Base-by-base conservation (phyloP, 192 early-diverging fungal genomes). In the Backusella luteola region DNA sequence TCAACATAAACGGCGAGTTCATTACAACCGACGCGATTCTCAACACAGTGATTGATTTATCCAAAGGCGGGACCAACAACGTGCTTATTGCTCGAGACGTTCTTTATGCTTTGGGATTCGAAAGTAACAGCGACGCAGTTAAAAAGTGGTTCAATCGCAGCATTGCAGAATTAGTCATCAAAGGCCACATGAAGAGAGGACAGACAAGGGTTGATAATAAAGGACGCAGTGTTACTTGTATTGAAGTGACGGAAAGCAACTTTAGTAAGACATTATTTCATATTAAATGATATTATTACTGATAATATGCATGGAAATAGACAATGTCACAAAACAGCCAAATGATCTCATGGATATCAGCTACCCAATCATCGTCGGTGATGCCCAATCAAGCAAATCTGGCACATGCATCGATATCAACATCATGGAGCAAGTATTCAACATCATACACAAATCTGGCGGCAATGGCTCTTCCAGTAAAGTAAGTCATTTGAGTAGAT, bases 111-210 rank as follows among this genome's bases (percentile, higher is more conserved):
- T 67, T 74, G 72, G 77, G 72, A 17, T 78, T 78, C 34, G 42
- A 78, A 56, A 34, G 29, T 1, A 36, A 17, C 11, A 36, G 34
- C 4, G 7, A 19, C 8, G 6, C 12, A 41, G 52, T 69, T 5
- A 66, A 26, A 39, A 67, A 53, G n/a, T 78, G 77, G 77, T 78
- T 78, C 34, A 56, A 78, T 29, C 71, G 77, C 34, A 19, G 29
- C 1, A 23, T 73, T 67, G 77, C 56, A 49, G 53, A 32, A 6
- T n/a, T 78, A 5, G 32, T 15, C 39, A n/a, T 36, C 12, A 36
- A 67, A 35, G 77, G 77, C 8, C 26, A 67, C 6, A 15, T 78
- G 1, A 34, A 46, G 36, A 78, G 72, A 38, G 52, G 59, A 6
- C 6, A 14, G 7, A 39, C 66, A 29, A 46, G 5, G 21, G 12